phyloP scores from a whole-genome alignment of 169 alveolate species.

The Babesia sp. region DNA sequence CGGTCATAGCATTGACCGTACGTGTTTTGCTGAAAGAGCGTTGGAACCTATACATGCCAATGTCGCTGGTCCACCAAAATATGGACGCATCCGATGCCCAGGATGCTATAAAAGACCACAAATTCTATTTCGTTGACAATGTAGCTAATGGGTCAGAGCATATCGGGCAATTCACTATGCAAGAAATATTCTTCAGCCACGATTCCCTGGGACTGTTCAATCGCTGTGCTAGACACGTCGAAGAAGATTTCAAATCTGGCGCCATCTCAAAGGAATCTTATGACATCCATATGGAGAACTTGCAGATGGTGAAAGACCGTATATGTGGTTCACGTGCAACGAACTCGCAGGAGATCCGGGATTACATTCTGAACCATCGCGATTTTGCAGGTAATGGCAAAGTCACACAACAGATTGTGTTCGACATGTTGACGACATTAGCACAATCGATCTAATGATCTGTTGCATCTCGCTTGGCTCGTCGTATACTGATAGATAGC shows the following conservation, averaged over 20 bases:
- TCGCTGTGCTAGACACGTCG: constrained; percentile 56
- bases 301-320: constrained; percentile 75
- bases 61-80: constrained; percentile 89
- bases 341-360: constrained; percentile 86
- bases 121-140: constrained; percentile 83
- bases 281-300: constrained; percentile 51
- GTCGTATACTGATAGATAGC: constrained; percentile 62
- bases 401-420: constrained; percentile 76
- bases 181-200: constrained; percentile 77
- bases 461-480: constrained; percentile 20
- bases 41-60: constrained; percentile 90
- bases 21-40: constrained; percentile 75
- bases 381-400: constrained; percentile 84
- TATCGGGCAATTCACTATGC: constrained; percentile 64
- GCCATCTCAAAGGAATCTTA: constrained; percentile 37
- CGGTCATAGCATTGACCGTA: constrained; percentile 75
- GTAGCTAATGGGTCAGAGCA: constrained; percentile 45
- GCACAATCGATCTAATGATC: not conserved
- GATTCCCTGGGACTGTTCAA: constrained; percentile 68
- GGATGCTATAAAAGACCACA: constrained; percentile 82
- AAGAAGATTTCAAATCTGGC: constrained; percentile 44
- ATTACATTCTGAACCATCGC: constrained; percentile 84
- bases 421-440: constrained; percentile 74
- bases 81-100: constrained; percentile 81
- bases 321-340: constrained; percentile 86